Evolutionary conservation across 371 early-diverging fungal genomes (phyloP).

Genomic region (Ordospora colligata): DNA sequence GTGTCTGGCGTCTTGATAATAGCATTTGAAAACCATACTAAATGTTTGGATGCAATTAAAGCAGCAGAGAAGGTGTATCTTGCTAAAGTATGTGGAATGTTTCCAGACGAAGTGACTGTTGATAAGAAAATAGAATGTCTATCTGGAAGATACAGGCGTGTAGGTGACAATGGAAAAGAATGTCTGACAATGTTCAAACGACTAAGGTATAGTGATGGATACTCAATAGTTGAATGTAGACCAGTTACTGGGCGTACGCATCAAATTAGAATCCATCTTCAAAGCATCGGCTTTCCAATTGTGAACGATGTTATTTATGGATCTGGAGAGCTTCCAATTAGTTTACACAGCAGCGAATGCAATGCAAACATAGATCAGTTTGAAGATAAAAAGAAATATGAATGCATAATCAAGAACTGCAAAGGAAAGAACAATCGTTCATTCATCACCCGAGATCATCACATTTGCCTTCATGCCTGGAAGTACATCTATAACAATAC

Average conservation of each 20-base stretch:
- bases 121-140: conserved; percentile 40
- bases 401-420: conserved; percentile 47
- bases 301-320: conserved; percentile 71
- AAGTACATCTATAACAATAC: conserved; percentile 52
- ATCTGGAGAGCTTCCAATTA: background rate
- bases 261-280: conserved; percentile 94
- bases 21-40: conserved; percentile 39
- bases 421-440: conserved; percentile 49
- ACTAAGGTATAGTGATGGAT: conserved; percentile 35
- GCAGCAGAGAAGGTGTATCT: conserved; percentile 58
- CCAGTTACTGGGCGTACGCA: conserved; percentile 94
- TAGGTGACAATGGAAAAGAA: conserved; percentile 51
- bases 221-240: conserved; percentile 63
- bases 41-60: conserved; percentile 44
- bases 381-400: conserved; percentile 24
- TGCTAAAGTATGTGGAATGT: conserved; percentile 57
- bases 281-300: conserved; percentile 83
- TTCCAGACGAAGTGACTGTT: conserved; percentile 47
- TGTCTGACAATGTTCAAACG: conserved; percentile 52
- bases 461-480: conserved; percentile 61
- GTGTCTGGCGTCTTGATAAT: conserved; percentile 62
- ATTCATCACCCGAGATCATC: conserved; percentile 33
- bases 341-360: background rate
- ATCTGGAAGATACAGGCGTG: conserved; percentile 32
- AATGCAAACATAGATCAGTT: background rate